A percentile compares a stretch with the other conserved stretches of the same genome.
These are phyloP conservation scores for Debaryomyces sp. DNA, from an alignment of 1,139 yeast species.

Conservation along the genomic window DNA sequence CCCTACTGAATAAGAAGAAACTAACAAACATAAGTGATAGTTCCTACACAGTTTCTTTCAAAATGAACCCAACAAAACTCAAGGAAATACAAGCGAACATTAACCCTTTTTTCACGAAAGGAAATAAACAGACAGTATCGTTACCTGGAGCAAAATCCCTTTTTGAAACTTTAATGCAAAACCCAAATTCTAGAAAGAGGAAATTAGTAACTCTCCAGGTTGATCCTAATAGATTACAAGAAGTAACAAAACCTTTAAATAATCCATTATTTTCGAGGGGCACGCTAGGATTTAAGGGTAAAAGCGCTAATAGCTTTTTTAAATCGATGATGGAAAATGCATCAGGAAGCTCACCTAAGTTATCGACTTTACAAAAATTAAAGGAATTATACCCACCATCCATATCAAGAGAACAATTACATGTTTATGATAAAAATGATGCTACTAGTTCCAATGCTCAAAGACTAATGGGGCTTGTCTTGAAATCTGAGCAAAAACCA, in stretches of 20 bases:
- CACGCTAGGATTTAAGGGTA: constrained; percentile 8
- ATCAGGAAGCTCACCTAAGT: constrained; percentile 18
- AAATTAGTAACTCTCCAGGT: constrained; percentile 15
- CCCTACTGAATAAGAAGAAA: not conserved
- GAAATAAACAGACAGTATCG: constrained; percentile 14
- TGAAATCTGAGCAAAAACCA: not conserved
- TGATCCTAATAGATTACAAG: constrained; percentile 43
- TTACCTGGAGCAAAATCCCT: constrained; percentile 8
- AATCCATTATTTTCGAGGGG: constrained; percentile 15
- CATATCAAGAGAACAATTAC: constrained; percentile 22
- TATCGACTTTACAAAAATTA: constrained; percentile 26
- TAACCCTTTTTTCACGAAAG: constrained; percentile 36
- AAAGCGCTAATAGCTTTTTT: constrained; percentile 17
- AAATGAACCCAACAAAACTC: constrained; percentile 26
- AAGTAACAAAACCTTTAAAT: constrained; percentile 22
- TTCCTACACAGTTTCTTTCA: constrained; percentile 26
- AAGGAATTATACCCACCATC: constrained; percentile 26
- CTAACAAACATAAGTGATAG: not conserved
- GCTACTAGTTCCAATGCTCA: not conserved
- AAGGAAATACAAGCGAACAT: constrained; percentile 29
- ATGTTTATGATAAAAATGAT: constrained; percentile 17
- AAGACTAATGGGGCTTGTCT: not conserved
- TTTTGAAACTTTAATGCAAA: constrained; percentile 14
- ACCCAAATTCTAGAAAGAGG: not conserved
- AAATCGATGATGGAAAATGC: constrained; percentile 30